Conservation (phyloP, 1,139 yeast species). For the Suhomyces taliae region DNA sequence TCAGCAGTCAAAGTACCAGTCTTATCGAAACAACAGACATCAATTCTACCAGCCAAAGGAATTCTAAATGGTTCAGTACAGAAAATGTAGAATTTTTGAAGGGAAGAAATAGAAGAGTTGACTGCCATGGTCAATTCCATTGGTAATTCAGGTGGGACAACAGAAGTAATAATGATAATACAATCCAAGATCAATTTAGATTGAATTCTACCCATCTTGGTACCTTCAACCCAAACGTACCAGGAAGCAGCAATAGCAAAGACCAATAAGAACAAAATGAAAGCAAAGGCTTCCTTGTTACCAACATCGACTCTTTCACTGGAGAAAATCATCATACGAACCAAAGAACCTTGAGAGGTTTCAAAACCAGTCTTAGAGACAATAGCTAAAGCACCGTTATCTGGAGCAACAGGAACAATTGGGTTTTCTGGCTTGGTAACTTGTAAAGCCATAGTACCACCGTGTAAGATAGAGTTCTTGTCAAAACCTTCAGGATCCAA, state of each 20-base stretch:
- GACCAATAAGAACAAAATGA: conserved; percentile 81
- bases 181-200: conserved; percentile 93
- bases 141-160: conserved; percentile 98
- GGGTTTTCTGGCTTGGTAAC: conserved; percentile 68
- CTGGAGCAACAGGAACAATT: conserved; percentile 66
- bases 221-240: conserved; percentile 99
- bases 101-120: conserved; percentile 82
- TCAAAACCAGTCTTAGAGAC: conserved; percentile 96
- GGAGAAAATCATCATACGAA: conserved; percentile 96
- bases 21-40: conserved; percentile 97
- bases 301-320: conserved; percentile 97
- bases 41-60: conserved; percentile 97
- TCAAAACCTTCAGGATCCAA: conserved; percentile 81
- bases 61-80: conserved; percentile 99
- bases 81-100: conserved; percentile 83
- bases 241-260: conserved; percentile 96
- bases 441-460: conserved; percentile 96
- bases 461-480: conserved; percentile 85
- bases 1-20: conserved; percentile 99
- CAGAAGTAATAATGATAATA: conserved; percentile 92
- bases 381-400: conserved; percentile 86
- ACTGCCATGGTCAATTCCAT: conserved; percentile 99
- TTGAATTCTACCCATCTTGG: conserved; percentile 91
- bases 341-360: conserved; percentile 96
- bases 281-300: conserved; percentile 89